Base-by-base conservation (phyloP, 2,329 filamentous ascomycete genomes). In the Bimuria novae-zelandiae region DNA sequence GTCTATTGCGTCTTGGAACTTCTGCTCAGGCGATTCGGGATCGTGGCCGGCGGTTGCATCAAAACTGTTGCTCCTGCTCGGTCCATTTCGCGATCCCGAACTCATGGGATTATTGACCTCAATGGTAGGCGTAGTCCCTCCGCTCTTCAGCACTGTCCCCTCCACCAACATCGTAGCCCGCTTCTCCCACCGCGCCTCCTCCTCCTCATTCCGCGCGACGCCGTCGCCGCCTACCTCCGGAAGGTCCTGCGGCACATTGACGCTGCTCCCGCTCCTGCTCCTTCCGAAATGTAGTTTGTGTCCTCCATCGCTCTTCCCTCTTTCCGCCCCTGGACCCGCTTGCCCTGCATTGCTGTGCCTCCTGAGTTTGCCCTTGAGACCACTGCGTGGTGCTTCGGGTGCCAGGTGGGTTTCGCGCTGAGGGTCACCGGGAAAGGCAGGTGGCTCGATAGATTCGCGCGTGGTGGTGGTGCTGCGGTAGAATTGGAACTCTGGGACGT, bases 1-100 rank as follows among this genome's bases (percentile, higher is more conserved):
- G 56, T 89, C 84, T 70, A 99, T 99, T n/a, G 94, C 94, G 76
- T 95, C 88, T 75, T 97, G 93, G 53, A 99, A n/a, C n/a, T n/a
- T n/a, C n/a, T n/a, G n/a, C n/a, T n/a, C n/a, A n/a, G n/a, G 96
- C 73, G 90, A 87, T 53, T 83, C 75, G 60, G 80, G 78, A 49
- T 73, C 73, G 25, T 59, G 63, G 35, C 67, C 59, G 53, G 75
- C 69, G 49, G 67, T 70, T 33, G 77, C 70, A 56, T 65, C 74
- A 8, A 63, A 62, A 51, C 70, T 75, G 41, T 67, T 71, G 35
- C 65, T 69, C 50, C 60, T 66, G 22, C 54, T 53, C 7, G 25
- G 54, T 47, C 55, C 43, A 27, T 49, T 49, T 11, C 22, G 27
- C 17, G 6, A 3, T 1, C 10, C 29, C 7, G 44, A 16, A 3